Base-by-base conservation (phyloP, 2,329 filamentous ascomycete species). In the Remersonia thermophila region DNA sequence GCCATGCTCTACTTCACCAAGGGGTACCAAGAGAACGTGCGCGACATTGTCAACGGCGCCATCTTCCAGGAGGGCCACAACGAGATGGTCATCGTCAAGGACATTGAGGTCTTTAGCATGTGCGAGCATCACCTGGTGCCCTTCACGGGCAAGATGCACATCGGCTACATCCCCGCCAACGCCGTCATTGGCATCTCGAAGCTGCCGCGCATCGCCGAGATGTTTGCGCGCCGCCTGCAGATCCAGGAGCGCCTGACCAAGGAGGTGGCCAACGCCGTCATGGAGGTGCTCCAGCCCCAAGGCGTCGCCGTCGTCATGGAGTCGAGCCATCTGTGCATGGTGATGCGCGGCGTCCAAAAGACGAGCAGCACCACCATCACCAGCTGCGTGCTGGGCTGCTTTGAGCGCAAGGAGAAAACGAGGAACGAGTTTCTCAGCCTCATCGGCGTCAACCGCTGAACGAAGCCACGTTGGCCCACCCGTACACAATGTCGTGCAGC, bases 111-210 rank as follows among this genome's bases (percentile, higher is more conserved):
- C 10, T 93, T 86, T 59, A 89, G 82, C 45, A 67, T 96, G 30
- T 98, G 91, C 66, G 91, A 98, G 64, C 91, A 98, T 58, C 91
- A 98, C 55, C 71, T 98, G 55, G 89, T 98, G 7, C 91, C 91
- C 1, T 98, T 98, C 53, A 89, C 75, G 3, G 91, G 91, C 51
- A 96, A 94, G 84, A 96, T 98, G 84, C 91, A 98, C 62, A 96
- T 98, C 50, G 91, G 87, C 40, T 98, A 98, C 61, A 96, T 98
- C 45, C 91, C 91, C 20, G 77, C 80, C 52, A 76, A 86, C 55
- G 78, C 87, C 40, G 87, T 98, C 35, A 85, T 98, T 43, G 91
- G 91, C 33, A 79, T 98, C 35, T 95, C 87, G 23, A 98, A 98
- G 59, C 72, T 98, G 33, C 89, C 89, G 17, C 80, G 91, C 44